phyloP scores from a whole-genome alignment of 306 rosid genomes.

The Trifolium dubium region DNA sequence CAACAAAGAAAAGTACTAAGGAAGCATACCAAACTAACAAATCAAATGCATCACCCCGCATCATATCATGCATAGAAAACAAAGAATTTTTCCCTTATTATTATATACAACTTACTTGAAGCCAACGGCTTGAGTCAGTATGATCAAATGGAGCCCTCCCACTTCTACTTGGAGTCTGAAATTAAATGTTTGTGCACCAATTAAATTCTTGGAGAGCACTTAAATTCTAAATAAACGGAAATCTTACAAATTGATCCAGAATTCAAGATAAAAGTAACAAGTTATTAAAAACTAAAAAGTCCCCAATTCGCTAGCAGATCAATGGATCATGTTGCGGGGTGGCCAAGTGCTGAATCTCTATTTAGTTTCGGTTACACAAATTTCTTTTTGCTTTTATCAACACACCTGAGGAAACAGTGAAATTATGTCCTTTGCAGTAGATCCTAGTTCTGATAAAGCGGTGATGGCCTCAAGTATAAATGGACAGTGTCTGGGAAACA shows the following conservation, averaged over 20 bases:
- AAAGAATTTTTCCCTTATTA: neutral
- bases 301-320: neutral
- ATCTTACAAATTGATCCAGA: conserved; percentile 27
- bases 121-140: conserved; percentile 89
- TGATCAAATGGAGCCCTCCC: conserved; percentile 85
- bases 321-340: conserved; percentile 17
- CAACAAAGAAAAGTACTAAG: neutral
- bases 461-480: conserved; percentile 78
- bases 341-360: conserved; percentile 24
- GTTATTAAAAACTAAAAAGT: conserved; percentile 1
- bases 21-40: conserved; percentile 6
- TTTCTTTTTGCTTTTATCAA: conserved; percentile 34
- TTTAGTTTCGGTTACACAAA: conserved; percentile 26
- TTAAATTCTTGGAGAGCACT: conserved; percentile 18
- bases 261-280: conserved; percentile 13
- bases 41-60: conserved; percentile 15
- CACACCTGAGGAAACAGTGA: conserved; percentile 95
- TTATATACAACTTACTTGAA: conserved; percentile 77
- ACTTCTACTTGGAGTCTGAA: conserved; percentile 80
- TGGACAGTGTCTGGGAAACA: conserved; percentile 79
- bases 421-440: conserved; percentile 77
- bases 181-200: conserved; percentile 38
- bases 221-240: conserved; percentile 29
- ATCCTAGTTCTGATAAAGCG: conserved; percentile 90
- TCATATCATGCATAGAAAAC: conserved; percentile 25